Base-by-base conservation (phyloP, 805 yeast species). In the Saturnispora galanensis region DNA sequence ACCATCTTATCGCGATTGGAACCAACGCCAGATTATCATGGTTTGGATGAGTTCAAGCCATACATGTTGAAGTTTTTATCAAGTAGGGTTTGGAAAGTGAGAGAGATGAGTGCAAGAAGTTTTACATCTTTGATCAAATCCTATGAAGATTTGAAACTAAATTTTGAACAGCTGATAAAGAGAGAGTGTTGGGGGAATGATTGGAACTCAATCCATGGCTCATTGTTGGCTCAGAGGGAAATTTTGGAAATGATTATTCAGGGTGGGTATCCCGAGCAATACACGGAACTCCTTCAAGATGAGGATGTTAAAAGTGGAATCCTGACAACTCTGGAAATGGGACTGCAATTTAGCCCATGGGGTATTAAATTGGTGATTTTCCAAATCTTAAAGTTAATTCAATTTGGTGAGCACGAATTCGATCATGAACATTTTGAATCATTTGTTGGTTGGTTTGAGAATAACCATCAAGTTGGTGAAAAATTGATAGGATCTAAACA, bases 31-130 rank as follows among this genome's bases (percentile, higher is more conserved):
- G 77, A 76, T 0, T 71, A 72, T 46, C 67, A 65, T 37, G 81
- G 77, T 0, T 56, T 83, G 40, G 63, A 62, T 7, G 76, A 67
- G 5, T 82, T 87, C 53, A 63, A 67, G 39, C 70, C 71, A 0
- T 58, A 73, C 16, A 62, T 85, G 12, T 52, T 66, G 21, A 42
- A 54, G 15, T 71, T 81, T 49, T 63, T 89, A 29, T 65, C 66
- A 0, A 74, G 77, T 47, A 62, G 61, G 36, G 66, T 71, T 45
- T 90, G 96, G 96, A 87, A 87, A 54, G 72, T 93, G 8, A 72
- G 98, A 50, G 96, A 89, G 56, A 75, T 85, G 76, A 84, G 95
- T 0, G 85, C 96, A 0, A 70, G 79, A 55, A 75, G 87, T 4
- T 54, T 85, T 2, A 74, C 81, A 0, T 63, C 80, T 0, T 59